A percentile compares a stretch with the other conserved stretches of the same genome.
These are phyloP conservation scores for Pseudohalonectria lignicola DNA, from an alignment of 2,329 filamentous ascomycete species.

Conservation along the genomic window DNA sequence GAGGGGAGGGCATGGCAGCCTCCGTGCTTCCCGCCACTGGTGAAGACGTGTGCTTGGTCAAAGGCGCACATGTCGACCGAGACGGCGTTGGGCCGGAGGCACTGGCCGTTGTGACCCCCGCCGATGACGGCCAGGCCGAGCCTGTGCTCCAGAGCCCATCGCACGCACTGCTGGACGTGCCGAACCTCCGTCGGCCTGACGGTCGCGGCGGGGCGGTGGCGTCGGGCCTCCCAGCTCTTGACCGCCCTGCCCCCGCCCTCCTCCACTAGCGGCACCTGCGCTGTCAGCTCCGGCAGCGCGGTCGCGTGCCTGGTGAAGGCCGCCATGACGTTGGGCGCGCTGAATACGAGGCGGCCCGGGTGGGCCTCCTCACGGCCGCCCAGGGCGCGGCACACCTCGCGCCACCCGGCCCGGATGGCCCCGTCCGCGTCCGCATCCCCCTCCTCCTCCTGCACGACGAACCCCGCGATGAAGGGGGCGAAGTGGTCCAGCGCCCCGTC, in stretches of 20 bases:
- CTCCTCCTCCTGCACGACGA: slow-evolving; percentile 14
- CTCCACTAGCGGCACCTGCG: slow-evolving; percentile 24
- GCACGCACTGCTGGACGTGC: slow-evolving; percentile 43
- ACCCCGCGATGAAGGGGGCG: slow-evolving; percentile 39
- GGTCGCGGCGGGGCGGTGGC: slow-evolving; percentile 29
- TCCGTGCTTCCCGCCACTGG: slow-evolving; percentile 5
- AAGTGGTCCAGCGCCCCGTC: slow-evolving; percentile 38
- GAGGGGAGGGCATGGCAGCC: neutral
- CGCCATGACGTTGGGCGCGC: slow-evolving; percentile 35
- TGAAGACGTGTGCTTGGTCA: slow-evolving; percentile 32
- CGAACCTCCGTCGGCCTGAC: slow-evolving; percentile 30
- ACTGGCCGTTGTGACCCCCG: slow-evolving; percentile 51
- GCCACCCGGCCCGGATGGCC: slow-evolving; percentile 29
- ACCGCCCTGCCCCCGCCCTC: slow-evolving; percentile 19
- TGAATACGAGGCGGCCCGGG: slow-evolving; percentile 32
- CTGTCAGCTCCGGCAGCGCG: slow-evolving; percentile 27
- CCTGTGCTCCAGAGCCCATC: slow-evolving; percentile 39
- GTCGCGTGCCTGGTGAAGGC: slow-evolving; percentile 35
- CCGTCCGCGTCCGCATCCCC: too few relatives aligned
- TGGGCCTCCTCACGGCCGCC: slow-evolving; percentile 24
- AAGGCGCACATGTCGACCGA: slow-evolving; percentile 49
- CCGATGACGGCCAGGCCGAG: slow-evolving; percentile 38
- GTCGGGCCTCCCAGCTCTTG: slow-evolving; percentile 40
- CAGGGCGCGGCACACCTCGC: slow-evolving; percentile 36
- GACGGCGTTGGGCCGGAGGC: slow-evolving; percentile 38